Base-by-base conservation (phyloP, 352 stramenopile species). In the Globisporangium apiculatum region DNA sequence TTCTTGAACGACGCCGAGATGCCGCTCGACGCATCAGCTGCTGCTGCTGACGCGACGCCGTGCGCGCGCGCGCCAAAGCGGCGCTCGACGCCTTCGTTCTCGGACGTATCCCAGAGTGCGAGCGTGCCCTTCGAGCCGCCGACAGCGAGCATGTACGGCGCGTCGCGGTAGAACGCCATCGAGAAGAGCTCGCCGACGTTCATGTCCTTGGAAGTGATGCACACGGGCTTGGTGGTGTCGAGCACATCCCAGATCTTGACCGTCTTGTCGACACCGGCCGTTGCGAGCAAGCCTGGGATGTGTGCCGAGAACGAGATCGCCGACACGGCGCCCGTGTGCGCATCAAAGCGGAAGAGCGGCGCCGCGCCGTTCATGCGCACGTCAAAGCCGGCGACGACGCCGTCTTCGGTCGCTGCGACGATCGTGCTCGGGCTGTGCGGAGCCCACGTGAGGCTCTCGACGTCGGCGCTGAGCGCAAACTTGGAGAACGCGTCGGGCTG, bases 161-260 rank as follows among this genome's bases (percentile, higher is more conserved):
- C 83, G 61, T 97, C 84, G 51, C 82, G 67, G 72, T 95, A 94
- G 61, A 97, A 98, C 17, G 75, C 76, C 63, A 96, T 75, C n/a
- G 84, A 71, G 55, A 97, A 97, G 31, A 98, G 64, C 65, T 95
- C 82, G 18, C 91, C 93, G 81, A 97, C 85, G 57, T 94, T 93
- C 86, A 98, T 96, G 49, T 90, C 82, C 72, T 97, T 97, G 12
- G 87, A 92, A 2, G 79, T 91, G 59, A 97, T 79, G 62, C 79
- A 95, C 52, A 80, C 61, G 4, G 89, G 84, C 17, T 64, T 65
- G 51, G 84, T 83, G 51, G 84, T 83, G 47, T 85, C 73, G 59
- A 82, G 72, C 15, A 95, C 65, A 62, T 99, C 95, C 97, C 97
- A 99, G 48, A 99, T 75, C 64, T 97, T 97, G 51, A 99, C 96